Base-by-base conservation (phyloP, 2,329 filamentous ascomycete species). In the Zymoseptoria ardabiliae region DNA sequence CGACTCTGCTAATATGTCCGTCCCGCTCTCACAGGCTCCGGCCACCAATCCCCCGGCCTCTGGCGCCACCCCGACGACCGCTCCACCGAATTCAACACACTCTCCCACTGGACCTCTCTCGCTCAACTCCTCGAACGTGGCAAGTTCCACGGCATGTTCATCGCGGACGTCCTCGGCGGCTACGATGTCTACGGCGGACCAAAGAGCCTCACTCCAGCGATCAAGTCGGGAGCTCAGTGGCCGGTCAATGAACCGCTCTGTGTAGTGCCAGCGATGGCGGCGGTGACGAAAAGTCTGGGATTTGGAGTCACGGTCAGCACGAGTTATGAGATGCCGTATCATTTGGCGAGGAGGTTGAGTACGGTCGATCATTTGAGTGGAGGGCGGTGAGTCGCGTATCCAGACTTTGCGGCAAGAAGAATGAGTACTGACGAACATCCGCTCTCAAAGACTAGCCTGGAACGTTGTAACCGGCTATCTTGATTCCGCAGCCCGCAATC, bases 151-250 rank as follows among this genome's bases (percentile, higher is more conserved):
- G 84, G 82, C 10, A 84, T 87, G 41, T 87, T 87, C 71, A 85
- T 88, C 56, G 85, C 85, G 0, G 85, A 88, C 68, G 84, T 87
- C 0, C 77, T 88, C 72, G 84, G 70, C 45, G 84, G 84, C 5
- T 88, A 89, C 68, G 86, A 90, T 74, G 85, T 89, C 4, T 89
- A 88, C 72, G 83, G 84, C 60, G 81, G 84, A 0, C 82, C 82
- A 0, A 72, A 76, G 3, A 85, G 82, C 61, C 76, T 88, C 2
- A 79, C 81, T 2, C 81, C 85, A 0, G 83, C 85, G 0, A 80
- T 87, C 54, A 70, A 78, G 0, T 82, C 84, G 0, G 86, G 84
- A 1, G 84, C 85, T 0, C 86, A 89, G 71, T 89, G 84, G 80
- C 86, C 86, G 0, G 83, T 88, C n/a, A 88, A 87, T 61, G 86